Evolutionary conservation across 2,329 filamentous ascomycete genomes (phyloP).

Genomic region (Drechslerella stenobrocha): DNA sequence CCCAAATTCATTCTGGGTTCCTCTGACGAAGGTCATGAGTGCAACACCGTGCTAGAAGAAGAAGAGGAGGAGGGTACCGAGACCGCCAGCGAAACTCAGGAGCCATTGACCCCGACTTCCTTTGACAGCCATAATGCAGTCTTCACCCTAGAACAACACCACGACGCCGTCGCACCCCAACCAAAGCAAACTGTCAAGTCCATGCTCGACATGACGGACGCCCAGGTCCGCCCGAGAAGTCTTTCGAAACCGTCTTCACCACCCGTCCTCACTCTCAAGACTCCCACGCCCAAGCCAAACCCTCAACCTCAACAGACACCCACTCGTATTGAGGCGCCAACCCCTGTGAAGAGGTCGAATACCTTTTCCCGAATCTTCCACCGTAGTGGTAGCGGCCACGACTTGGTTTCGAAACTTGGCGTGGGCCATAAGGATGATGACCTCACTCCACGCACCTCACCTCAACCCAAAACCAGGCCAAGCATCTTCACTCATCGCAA

Average conservation of each 20-base stretch:
- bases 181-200: constrained; percentile 32
- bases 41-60: constrained; percentile 56
- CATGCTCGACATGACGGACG: constrained; percentile 51
- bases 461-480: constrained; percentile 48
- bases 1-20: constrained; percentile 43
- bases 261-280: constrained; percentile 19
- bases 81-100: constrained; percentile 65
- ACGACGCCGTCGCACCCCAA: constrained; percentile 14
- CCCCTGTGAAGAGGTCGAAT: constrained; percentile 56
- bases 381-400: constrained; percentile 38
- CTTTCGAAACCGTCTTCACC: constrained; percentile 36
- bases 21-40: constrained; percentile 50
- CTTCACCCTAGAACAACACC: constrained; percentile 55
- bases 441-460: constrained; percentile 52
- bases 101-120: constrained; percentile 67
- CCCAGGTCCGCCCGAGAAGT: constrained; percentile 31
- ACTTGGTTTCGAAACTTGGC: constrained; percentile 24
- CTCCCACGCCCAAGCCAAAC: constrained; percentile 31
- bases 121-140: constrained; percentile 62
- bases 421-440: constrained; percentile 57
- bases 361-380: constrained; percentile 54
- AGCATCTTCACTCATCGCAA: constrained; percentile 57
- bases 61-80: constrained; percentile 61
- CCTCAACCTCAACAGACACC: constrained; percentile 20
- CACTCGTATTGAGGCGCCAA: constrained; percentile 25